Percentiles rank a stretch among this genome's conserved stretches.
These are phyloP conservation scores for Zarea fungicola DNA, from an alignment of 2,329 filamentous ascomycete genomes.

Conservation along the genomic window DNA sequence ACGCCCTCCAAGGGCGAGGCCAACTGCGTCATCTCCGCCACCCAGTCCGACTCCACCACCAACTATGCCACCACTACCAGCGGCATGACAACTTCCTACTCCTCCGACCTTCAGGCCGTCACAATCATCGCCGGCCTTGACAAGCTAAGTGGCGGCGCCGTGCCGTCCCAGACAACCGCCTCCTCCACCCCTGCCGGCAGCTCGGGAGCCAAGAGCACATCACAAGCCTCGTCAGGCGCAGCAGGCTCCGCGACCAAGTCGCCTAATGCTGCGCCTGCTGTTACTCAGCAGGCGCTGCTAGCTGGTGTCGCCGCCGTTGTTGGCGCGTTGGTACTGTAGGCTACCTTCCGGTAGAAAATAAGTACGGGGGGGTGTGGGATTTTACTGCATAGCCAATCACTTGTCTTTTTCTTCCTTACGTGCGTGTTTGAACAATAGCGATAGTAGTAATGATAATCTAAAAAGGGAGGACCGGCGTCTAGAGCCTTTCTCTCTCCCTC, in stretches of 20 bases:
- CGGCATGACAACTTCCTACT: slow-evolving; percentile 18
- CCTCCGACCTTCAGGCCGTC: slow-evolving; percentile 22
- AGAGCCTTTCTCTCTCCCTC: not conserved
- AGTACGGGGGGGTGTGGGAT: no score
- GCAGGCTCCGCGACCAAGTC: slow-evolving; percentile 16
- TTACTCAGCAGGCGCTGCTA: slow-evolving; percentile 30
- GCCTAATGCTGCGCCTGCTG: slow-evolving; percentile 27
- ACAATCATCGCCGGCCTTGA: slow-evolving; percentile 34
- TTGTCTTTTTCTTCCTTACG: not conserved
- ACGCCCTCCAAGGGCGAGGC: slow-evolving; percentile 20
- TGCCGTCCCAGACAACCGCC: slow-evolving; percentile 14
- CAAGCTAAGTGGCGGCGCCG: slow-evolving; percentile 23
- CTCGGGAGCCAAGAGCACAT: slow-evolving; percentile 9
- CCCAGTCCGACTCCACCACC: not conserved
- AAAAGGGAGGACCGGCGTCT: no score
- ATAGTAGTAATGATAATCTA: not conserved
- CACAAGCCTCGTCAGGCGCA: slow-evolving; percentile 12
- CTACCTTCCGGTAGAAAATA: not conserved
- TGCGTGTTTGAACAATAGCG: not conserved
- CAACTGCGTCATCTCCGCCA: slow-evolving; percentile 19
- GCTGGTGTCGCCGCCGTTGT: slow-evolving; percentile 30
- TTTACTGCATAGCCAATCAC: not conserved
- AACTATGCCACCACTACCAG: slow-evolving; percentile 4
- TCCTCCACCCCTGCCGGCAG: slow-evolving; percentile 2
- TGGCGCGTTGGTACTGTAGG: slow-evolving; percentile 31